Conservation (phyloP, 139 green algal species). For the Coelastrella sp. region DNA sequence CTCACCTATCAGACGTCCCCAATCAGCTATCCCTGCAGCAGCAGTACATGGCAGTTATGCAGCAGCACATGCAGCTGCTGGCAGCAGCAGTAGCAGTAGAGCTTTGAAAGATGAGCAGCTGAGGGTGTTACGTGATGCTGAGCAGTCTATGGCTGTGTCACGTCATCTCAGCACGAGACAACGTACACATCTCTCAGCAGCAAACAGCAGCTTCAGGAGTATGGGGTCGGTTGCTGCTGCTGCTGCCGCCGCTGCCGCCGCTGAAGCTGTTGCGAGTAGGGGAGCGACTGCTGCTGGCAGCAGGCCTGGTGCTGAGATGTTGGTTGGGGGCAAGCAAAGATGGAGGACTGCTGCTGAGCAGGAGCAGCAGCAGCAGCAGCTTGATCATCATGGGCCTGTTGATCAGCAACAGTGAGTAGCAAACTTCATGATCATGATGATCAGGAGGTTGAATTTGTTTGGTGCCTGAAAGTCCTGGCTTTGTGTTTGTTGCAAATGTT, state of each 20-base stretch:
- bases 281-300: background rate
- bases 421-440: too few species aligned
- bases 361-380: conserved; percentile 11
- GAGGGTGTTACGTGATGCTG: background rate
- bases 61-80: background rate
- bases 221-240: background rate
- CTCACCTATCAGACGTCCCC: background rate
- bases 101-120: background rate
- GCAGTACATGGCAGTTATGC: background rate
- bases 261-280: conserved; percentile 5
- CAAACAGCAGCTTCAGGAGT: conserved; percentile 16
- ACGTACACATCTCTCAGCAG: background rate
- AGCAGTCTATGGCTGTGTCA: conserved; percentile 5
- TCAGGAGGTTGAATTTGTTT: too few species aligned
- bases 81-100: background rate
- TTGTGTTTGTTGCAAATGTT: too few species aligned
- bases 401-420: background rate
- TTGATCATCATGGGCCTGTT: too few species aligned
- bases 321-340: background rate
- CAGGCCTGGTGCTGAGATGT: background rate
- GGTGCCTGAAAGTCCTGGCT: too few species aligned
- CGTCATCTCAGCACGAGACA: background rate
- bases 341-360: conserved; percentile 8
- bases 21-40: background rate
- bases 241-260: conserved; percentile 18